Conservation (phyloP, 371 early-diverging fungal genomes). For the Batrachochytrium dendrobatidis region DNA sequence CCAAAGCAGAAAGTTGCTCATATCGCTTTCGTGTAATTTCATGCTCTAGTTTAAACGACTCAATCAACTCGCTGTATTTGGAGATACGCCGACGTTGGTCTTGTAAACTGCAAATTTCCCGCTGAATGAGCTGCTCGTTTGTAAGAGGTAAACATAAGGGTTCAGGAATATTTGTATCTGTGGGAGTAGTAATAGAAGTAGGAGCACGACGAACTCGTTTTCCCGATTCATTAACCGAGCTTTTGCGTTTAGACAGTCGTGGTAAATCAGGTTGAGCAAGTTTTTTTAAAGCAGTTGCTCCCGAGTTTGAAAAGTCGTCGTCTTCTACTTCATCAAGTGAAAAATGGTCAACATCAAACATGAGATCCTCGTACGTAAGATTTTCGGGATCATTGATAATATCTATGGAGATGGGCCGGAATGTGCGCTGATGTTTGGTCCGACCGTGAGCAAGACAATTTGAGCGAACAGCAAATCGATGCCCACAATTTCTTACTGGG, state of each 20-base stretch:
- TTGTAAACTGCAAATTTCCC: background rate
- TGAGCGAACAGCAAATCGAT: conserved; percentile 13
- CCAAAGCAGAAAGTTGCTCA: background rate
- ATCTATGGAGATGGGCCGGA: conserved; percentile 16
- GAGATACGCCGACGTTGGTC: background rate
- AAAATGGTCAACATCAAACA: background rate
- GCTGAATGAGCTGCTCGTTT: conserved; percentile 4
- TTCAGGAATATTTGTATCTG: background rate
- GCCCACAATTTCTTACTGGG: conserved; percentile 18
- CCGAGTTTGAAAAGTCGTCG: background rate
- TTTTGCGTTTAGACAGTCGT: too few species aligned
- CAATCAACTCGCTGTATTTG: background rate
- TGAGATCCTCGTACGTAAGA: background rate
- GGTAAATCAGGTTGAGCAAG: too few species aligned
- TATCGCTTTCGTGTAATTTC: background rate
- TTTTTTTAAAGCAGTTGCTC: background rate
- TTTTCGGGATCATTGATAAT: conserved; percentile 9
- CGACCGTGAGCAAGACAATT: conserved; percentile 17
- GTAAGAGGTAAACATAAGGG: background rate
- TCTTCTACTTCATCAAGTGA: background rate
- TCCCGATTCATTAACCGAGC: too few species aligned
- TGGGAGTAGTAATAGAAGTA: background rate
- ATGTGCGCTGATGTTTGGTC: conserved; percentile 16
- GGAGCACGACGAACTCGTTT: background rate
- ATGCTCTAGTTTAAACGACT: background rate